Percentiles rank a stretch among this genome's conserved stretches.
These are phyloP conservation scores for Hypoxylon sp. DNA, from an alignment of 2,329 filamentous ascomycete species.

Conservation along the genomic window DNA sequence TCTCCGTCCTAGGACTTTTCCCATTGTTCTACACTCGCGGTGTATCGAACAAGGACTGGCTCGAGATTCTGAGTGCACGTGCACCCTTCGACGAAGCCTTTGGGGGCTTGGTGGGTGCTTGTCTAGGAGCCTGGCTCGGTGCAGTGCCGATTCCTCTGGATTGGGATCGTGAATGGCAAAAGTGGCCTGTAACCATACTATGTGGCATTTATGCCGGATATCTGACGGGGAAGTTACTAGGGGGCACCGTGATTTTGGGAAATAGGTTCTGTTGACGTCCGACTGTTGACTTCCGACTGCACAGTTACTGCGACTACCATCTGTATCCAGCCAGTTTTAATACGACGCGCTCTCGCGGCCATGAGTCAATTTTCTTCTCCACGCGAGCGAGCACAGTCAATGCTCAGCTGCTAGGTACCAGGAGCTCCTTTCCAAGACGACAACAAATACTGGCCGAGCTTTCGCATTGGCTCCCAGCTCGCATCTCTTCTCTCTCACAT, in stretches of 20 bases:
- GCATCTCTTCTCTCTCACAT: not conserved
- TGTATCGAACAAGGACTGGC: constrained; percentile 78
- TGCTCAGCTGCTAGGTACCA: not conserved
- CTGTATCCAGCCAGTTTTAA: not conserved
- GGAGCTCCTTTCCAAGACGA: not conserved
- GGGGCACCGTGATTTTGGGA: constrained; percentile 65
- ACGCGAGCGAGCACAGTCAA: not conserved
- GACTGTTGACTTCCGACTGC: no score
- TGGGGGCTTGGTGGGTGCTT: constrained; percentile 82
- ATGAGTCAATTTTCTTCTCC: not conserved
- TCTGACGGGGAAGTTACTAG: constrained; percentile 74
- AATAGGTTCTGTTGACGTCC: constrained; percentile 55
- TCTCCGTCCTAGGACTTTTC: constrained; percentile 82
- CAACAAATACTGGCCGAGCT: not conserved
- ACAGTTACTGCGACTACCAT: not conserved
- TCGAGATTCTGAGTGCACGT: constrained; percentile 74
- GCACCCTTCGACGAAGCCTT: constrained; percentile 86
- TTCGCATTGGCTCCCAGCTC: not conserved
- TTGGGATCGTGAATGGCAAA: constrained; percentile 99
- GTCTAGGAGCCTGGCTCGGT: constrained; percentile 89
- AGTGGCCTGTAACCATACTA: constrained; percentile 94
- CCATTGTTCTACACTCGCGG: constrained; percentile 90
- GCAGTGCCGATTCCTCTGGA: constrained; percentile 96
- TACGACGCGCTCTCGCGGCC: constrained; percentile 2
- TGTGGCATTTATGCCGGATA: constrained; percentile 86